Percentiles rank a stretch among this genome's conserved stretches.
phyloP scores from a whole-genome alignment of 257 asterid species.

The Galeopsis tetrahit region DNA sequence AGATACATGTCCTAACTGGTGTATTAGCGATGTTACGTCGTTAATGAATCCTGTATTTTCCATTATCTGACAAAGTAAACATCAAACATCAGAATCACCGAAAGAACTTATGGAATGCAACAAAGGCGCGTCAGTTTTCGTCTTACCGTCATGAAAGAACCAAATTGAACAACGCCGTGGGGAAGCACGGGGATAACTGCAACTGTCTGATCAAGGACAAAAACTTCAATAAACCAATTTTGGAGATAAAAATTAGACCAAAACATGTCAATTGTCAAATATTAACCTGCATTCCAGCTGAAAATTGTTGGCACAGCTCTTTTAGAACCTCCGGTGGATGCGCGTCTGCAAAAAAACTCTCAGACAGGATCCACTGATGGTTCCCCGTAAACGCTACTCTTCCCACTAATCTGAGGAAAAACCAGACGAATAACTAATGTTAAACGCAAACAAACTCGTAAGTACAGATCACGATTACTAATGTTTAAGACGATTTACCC shows the following conservation, averaged over 20 bases:
- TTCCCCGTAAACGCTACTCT: conserved; percentile 82
- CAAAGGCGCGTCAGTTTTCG: background rate
- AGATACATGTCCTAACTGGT: conserved; percentile 71
- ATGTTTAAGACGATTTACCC: conserved; percentile 54
- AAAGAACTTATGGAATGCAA: background rate
- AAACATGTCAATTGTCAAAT: background rate
- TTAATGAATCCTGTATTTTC: conserved; percentile 70
- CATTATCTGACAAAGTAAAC: conserved; percentile 57
- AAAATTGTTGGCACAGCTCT: conserved; percentile 69
- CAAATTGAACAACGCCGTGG: conserved; percentile 92
- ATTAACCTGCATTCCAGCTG: conserved; percentile 91
- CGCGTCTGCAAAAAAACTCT: conserved; percentile 48
- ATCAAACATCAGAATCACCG: background rate
- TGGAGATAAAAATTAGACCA: background rate
- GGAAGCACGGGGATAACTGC: conserved; percentile 90
- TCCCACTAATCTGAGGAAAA: conserved; percentile 74
- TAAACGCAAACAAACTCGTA: background rate
- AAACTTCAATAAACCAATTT: conserved; percentile 12
- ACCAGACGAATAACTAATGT: conserved; percentile 15
- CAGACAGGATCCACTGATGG: conserved; percentile 76
- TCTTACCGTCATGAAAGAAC: conserved; percentile 65
- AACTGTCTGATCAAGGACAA: conserved; percentile 60
- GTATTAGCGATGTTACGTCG: conserved; percentile 60
- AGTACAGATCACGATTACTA: conserved; percentile 1
- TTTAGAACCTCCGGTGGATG: conserved; percentile 82